Evolutionary conservation across 1,284 basidiomycete genomes (phyloP).

Genomic region (Ceratobasidium sp.): DNA sequence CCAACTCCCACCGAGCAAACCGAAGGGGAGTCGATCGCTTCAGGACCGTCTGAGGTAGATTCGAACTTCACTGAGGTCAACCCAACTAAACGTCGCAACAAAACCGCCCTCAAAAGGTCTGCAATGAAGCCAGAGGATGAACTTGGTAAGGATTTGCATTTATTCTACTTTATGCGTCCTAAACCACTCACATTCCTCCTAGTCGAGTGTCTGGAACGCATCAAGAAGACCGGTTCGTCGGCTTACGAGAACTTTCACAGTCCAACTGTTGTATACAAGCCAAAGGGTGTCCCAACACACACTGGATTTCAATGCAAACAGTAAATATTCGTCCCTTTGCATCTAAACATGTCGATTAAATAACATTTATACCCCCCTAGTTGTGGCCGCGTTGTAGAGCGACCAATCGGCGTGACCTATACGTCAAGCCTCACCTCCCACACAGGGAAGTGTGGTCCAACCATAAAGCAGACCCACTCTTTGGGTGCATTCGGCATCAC

Average conservation of each 20-base stretch:
- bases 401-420: background rate
- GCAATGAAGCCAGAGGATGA: too few relatives aligned
- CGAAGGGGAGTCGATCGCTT: too few relatives aligned
- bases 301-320: slow-evolving; percentile 4
- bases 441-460: background rate
- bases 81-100: too few relatives aligned
- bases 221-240: background rate
- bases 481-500: slow-evolving; percentile 8
- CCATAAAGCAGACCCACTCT: background rate
- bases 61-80: too few relatives aligned
- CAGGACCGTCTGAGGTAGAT: too few relatives aligned
- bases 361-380: background rate
- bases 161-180: too few relatives aligned
- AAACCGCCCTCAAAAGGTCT: too few relatives aligned
- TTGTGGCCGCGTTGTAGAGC: background rate
- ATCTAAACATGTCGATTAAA: background rate
- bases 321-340: background rate
- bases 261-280: too few relatives aligned
- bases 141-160: too few relatives aligned
- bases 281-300: background rate
- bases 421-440: background rate
- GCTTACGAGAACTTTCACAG: background rate
- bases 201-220: too few relatives aligned
- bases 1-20: too few relatives aligned
- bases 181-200: too few relatives aligned